phyloP scores from a whole-genome alignment of 2,329 filamentous ascomycete species.

The Fusarium sp. region DNA sequence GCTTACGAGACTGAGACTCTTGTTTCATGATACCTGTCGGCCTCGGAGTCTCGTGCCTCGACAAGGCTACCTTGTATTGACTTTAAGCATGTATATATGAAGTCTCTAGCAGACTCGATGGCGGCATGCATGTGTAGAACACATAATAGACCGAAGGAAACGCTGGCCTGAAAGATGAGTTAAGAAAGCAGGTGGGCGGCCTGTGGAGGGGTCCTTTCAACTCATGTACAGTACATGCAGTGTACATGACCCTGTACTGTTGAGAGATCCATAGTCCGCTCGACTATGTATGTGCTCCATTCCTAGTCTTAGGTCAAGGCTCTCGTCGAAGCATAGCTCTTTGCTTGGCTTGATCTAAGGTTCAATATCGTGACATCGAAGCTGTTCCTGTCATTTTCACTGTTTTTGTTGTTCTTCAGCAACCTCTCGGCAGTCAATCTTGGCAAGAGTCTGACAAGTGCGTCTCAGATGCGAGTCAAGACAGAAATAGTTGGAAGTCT shows the following conservation, averaged over 20 bases:
- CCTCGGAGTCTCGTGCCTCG: constrained; percentile 12
- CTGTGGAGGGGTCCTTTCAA: constrained; percentile 33
- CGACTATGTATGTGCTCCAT: constrained; percentile 31
- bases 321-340: background rate
- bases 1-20: constrained; percentile 35
- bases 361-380: background rate
- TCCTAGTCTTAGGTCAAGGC: constrained; percentile 28
- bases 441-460: background rate
- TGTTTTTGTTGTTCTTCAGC: background rate
- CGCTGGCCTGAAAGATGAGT: constrained; percentile 37
- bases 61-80: background rate
- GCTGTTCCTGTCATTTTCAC: background rate
- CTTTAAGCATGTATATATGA: background rate
- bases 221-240: constrained; percentile 12
- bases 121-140: constrained; percentile 17
- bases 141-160: constrained; percentile 14
- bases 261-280: constrained; percentile 26
- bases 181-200: constrained; percentile 33
- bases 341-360: constrained; percentile 9
- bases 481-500: background rate
- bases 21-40: constrained; percentile 21
- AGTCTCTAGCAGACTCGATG: constrained; percentile 6
- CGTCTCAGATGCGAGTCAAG: constrained; percentile 23
- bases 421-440: background rate
- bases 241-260: constrained; percentile 10